Conservation (phyloP, 192 early-diverging fungal genomes). For the Blastocladiella britannica region DNA sequence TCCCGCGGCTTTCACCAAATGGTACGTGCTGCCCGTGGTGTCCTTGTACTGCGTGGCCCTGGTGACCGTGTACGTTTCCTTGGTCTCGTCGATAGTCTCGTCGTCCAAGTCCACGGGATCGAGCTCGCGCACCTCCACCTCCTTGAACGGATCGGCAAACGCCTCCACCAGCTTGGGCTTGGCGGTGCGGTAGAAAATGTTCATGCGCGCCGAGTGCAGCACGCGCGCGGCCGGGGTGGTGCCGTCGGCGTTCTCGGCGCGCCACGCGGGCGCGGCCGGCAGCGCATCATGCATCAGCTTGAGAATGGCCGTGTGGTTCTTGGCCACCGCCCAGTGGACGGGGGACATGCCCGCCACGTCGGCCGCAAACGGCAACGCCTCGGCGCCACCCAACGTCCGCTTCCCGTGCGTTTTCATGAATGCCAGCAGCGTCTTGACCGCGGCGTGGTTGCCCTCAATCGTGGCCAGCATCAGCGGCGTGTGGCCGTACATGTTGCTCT, state of each 20-base stretch:
- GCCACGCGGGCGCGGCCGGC: neutral
- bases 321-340: neutral
- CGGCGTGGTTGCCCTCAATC: neutral
- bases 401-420: neutral
- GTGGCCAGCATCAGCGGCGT: neutral
- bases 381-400: neutral
- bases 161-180: too few species aligned
- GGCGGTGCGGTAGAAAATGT: too few species aligned
- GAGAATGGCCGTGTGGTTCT: neutral
- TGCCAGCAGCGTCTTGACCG: neutral
- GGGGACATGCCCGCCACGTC: neutral
- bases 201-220: neutral
- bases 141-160: neutral
- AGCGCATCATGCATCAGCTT: neutral
- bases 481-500: neutral
- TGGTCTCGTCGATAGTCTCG: neutral
- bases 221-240: neutral
- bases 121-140: neutral
- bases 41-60: too few species aligned
- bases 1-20: too few species aligned
- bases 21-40: too few species aligned
- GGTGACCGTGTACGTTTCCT: too few species aligned
- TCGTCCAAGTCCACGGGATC: neutral
- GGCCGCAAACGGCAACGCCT: neutral
- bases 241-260: neutral